phyloP scores from a whole-genome alignment of 1,284 basidiomycete genomes.

The Rhodotorula mucilaginosa region DNA sequence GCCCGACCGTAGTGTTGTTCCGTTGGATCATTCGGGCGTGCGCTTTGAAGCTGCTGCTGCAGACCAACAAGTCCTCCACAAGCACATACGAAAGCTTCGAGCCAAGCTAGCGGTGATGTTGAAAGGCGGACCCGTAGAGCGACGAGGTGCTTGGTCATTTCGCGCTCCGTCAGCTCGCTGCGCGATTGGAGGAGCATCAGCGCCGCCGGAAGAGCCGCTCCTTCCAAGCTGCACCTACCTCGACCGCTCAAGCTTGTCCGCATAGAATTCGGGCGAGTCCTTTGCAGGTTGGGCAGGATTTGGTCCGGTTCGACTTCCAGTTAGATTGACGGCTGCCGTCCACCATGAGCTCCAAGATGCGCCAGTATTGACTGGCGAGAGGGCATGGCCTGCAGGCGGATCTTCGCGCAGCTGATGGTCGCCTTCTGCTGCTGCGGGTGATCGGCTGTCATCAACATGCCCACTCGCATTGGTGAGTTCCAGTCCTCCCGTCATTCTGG shows the following conservation, averaged over 20 bases:
- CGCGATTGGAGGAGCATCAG: neutral
- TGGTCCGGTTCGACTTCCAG: conserved; percentile 44
- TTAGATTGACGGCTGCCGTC: conserved; percentile 57
- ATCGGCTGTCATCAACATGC: no score
- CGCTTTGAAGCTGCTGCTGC: conserved; percentile 55
- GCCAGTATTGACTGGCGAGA: no score
- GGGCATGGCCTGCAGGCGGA: no score
- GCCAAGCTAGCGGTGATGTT: conserved; percentile 74
- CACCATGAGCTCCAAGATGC: conserved; percentile 42
- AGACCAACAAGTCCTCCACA: conserved; percentile 66
- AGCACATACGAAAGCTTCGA: conserved; percentile 66
- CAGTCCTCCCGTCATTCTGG: no score
- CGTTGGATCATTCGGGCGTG: conserved; percentile 53
- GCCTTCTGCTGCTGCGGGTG: no score
- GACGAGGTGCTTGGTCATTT: conserved; percentile 73
- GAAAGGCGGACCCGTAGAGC: conserved; percentile 81
- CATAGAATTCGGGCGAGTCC: conserved; percentile 43
- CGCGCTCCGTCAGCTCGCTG: conserved; percentile 58
- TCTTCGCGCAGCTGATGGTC: no score
- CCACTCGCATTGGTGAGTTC: no score
- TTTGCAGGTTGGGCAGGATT: conserved; percentile 42
- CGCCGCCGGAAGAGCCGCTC: no score
- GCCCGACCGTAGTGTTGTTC: conserved; percentile 65
- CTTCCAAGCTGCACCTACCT: conserved; percentile 47
- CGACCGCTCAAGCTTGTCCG: conserved; percentile 54